Percentiles rank a stretch among this genome's conserved stretches.
phyloP scores from a whole-genome alignment of 257 asterid genomes.

The Euphrasia confusa region DNA sequence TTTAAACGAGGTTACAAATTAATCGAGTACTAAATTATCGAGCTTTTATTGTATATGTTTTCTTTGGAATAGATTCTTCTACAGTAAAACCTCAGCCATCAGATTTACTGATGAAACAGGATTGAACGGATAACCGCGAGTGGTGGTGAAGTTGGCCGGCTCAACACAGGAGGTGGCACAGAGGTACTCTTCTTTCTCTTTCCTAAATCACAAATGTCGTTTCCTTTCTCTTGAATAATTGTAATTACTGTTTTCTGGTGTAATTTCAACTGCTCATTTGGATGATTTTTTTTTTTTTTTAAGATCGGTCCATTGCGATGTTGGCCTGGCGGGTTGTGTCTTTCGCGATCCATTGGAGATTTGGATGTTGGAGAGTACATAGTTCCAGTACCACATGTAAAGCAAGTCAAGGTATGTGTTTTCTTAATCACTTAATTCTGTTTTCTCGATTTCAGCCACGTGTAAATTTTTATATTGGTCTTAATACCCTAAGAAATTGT shows the following conservation, averaged over 20 bases:
- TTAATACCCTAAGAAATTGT: neutral
- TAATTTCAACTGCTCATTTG: neutral
- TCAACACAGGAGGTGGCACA: slow-evolving; percentile 97
- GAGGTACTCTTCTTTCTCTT: slow-evolving; percentile 49
- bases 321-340: slow-evolving; percentile 99
- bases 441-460: neutral
- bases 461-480: neutral
- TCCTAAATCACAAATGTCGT: neutral
- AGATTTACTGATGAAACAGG: slow-evolving; percentile 43
- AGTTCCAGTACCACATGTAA: slow-evolving; percentile 93
- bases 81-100: slow-evolving; percentile 13
- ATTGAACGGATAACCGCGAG: slow-evolving; percentile 85
- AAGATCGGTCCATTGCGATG: slow-evolving; percentile 99
- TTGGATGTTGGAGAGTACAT: slow-evolving; percentile 97
- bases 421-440: neutral
- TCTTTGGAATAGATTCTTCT: neutral
- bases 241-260: neutral
- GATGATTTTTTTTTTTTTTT: slow-evolving; percentile 11
- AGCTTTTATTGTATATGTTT: neutral
- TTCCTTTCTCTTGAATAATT: neutral
- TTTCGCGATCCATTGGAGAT: slow-evolving; percentile 96
- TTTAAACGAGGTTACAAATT: no score
- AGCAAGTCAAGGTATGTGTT: slow-evolving; percentile 92
- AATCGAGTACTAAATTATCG: no score
- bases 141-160: slow-evolving; percentile 98